Base-by-base conservation (phyloP, 1,284 basidiomycete species). In the Trametes versicolor region DNA sequence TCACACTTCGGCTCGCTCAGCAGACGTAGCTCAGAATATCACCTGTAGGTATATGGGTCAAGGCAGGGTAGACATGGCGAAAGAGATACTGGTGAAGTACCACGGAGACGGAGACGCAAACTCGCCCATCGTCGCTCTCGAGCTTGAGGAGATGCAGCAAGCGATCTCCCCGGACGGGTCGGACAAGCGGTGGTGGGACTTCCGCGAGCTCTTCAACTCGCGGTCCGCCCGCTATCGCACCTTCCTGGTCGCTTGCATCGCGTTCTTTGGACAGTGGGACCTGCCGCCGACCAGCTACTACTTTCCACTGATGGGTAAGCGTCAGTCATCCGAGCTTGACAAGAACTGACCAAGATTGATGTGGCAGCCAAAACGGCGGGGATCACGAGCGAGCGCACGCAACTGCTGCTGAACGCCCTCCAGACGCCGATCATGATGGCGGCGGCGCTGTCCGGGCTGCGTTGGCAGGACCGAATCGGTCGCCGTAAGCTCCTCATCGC, bases 101-200 rank as follows among this genome's bases (percentile, higher is more conserved):
- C 74, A 76, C 39, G 73, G 74, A 60, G 66, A 74, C 21, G 74
- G 72, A 5, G 63, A 76, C 37, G 48, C 66, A 2, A 58, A 72
- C 60, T 72, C 73, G 21, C 67, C 70, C 6, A 69, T 76, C 63
- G 79, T 77, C 45, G 66, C 67, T 7, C 75, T 84, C 53, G 79
- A 85, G 73, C 76, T 79, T 64, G 71, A 73, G 49, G 84, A 84
- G 70, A 81, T 85, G 76, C 76, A 75, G 65, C 81, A 81, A 55
- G 75, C 77, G 58, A 83, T 84, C 55, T 69, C 71, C 34, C 64
- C 75, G 9, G 76, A 80, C 60, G 83, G 79, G 25, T 77, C 80
- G 48, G 83, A 85, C 73, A 84, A 84, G 74, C 70, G 79, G 41
- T 84, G 82, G 82, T 84, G 78, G 77, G 78, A 80, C 63, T 78